These are phyloP conservation scores for Talaromyces sp. DNA, from an alignment of 2,329 filamentous ascomycete genomes.

Conservation along the genomic window DNA sequence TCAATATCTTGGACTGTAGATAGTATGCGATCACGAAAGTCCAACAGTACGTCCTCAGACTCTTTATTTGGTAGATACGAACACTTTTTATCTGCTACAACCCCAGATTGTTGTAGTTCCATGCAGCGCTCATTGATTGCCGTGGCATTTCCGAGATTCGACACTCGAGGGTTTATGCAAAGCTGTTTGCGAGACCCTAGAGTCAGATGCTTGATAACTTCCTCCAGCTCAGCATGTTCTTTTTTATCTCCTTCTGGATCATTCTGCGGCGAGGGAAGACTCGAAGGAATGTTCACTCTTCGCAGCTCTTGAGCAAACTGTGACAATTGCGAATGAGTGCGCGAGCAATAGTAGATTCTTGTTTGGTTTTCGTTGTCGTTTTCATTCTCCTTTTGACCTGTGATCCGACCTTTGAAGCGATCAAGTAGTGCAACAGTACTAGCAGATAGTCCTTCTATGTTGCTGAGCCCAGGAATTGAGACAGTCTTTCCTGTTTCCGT, in stretches of 20 bases:
- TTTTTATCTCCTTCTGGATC: slow-evolving; percentile 29
- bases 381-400: slow-evolving; percentile 43
- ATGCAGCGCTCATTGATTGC: slow-evolving; percentile 92
- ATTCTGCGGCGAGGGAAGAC: slow-evolving; percentile 48
- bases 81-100: slow-evolving; percentile 65
- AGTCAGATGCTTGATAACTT: slow-evolving; percentile 74
- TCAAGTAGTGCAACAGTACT: slow-evolving; percentile 73
- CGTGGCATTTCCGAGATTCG: slow-evolving; percentile 63
- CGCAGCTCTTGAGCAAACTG: slow-evolving; percentile 83
- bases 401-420: slow-evolving; percentile 53
- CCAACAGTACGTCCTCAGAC: slow-evolving; percentile 65
- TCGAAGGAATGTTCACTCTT: slow-evolving; percentile 72
- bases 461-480: slow-evolving; percentile 28
- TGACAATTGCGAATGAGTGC: slow-evolving; percentile 86
- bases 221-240: slow-evolving; percentile 39
- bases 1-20: slow-evolving; percentile 91
- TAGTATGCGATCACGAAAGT: slow-evolving; percentile 80
- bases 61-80: slow-evolving; percentile 75
- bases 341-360: slow-evolving; percentile 89
- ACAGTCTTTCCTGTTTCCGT: slow-evolving; percentile 41
- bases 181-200: slow-evolving; percentile 81
- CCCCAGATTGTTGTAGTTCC: slow-evolving; percentile 75
- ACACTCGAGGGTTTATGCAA: slow-evolving; percentile 85
- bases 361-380: slow-evolving; percentile 61
- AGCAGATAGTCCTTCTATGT: slow-evolving; percentile 58